Percentiles rank a stretch among this genome's conserved stretches.
These are phyloP conservation scores for Tetradesmus obliquus DNA, from an alignment of 139 green algal genomes.

Conservation along the genomic window DNA sequence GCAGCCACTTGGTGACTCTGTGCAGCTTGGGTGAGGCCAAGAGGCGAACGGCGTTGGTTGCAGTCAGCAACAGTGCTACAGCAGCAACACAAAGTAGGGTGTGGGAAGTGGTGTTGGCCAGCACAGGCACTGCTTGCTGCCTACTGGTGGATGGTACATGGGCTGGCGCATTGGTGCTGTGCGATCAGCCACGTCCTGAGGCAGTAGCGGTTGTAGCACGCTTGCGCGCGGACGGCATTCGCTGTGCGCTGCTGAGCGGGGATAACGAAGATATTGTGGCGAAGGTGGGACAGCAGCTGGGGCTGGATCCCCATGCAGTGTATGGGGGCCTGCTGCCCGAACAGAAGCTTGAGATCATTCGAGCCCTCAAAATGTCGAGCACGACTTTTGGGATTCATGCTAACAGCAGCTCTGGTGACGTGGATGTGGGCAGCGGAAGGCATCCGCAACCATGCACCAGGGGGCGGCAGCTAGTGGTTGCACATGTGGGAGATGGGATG, in stretches of 20 bases:
- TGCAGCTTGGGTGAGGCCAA: too few relatives aligned
- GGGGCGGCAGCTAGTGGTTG: constrained; percentile 29
- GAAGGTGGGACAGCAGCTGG: constrained; percentile 48
- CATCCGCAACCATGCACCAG: background rate
- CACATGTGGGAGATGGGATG: constrained; percentile 75
- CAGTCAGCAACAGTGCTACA: too few relatives aligned
- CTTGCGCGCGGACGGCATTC: constrained; percentile 46
- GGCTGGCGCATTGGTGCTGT: background rate
- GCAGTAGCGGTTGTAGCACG: constrained; percentile 39
- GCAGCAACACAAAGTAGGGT: too few relatives aligned
- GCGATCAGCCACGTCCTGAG: constrained; percentile 8
- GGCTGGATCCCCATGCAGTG: too few relatives aligned
- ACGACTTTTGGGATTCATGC: background rate
- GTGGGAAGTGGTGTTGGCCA: too few relatives aligned
- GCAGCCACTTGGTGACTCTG: too few relatives aligned
- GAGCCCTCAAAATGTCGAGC: background rate
- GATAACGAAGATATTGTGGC: constrained; percentile 55
- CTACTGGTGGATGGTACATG: constrained; percentile 38
- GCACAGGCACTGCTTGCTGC: too few relatives aligned
- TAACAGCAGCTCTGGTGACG: too few relatives aligned
- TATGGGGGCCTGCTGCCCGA: constrained; percentile 46
- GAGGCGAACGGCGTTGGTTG: too few relatives aligned
- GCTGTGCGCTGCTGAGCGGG: constrained; percentile 67
- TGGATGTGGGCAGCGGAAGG: background rate
- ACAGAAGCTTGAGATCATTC: constrained; percentile 58